Conservation (phyloP, 2,329 filamentous ascomycete species). For the Cercospora zeina region DNA sequence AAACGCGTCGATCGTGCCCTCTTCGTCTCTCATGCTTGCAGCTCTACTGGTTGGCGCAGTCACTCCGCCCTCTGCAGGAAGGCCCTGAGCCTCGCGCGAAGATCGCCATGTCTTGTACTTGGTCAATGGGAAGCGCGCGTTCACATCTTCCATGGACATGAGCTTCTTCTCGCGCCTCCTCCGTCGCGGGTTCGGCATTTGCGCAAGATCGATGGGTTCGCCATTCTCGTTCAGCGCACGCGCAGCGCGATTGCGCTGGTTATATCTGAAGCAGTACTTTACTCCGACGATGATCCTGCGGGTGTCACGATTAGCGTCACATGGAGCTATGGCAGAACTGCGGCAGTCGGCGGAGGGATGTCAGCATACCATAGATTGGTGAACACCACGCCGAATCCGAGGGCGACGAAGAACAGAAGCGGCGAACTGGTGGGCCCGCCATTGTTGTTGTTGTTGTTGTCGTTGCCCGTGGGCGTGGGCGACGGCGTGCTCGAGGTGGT, state of each 20-base stretch:
- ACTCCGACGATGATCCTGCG: slow-evolving; percentile 97
- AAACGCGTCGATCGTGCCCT: slow-evolving; percentile 44
- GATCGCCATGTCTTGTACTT: slow-evolving; percentile 97
- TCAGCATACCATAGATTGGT: slow-evolving; percentile 83
- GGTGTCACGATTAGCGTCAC: slow-evolving; percentile 25
- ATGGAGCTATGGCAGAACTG: slow-evolving; percentile 10
- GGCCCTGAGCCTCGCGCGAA: slow-evolving; percentile 75
- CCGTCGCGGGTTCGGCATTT: slow-evolving; percentile 81
- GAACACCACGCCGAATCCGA: slow-evolving; percentile 97
- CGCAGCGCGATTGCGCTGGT: slow-evolving; percentile 82
- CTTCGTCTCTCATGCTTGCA: slow-evolving; percentile 66
- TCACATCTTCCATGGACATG: slow-evolving; percentile 99
- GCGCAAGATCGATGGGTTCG: slow-evolving; percentile 82
- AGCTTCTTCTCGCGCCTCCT: slow-evolving; percentile 88
- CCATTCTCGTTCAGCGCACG: slow-evolving; percentile 72
- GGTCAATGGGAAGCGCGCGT: slow-evolving; percentile 89
- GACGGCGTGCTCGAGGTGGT: slow-evolving; percentile 18
- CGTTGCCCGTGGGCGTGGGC: slow-evolving; percentile 29
- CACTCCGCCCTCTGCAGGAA: slow-evolving; percentile 82
- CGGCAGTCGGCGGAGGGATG: slow-evolving; percentile 14
- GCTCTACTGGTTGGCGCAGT: slow-evolving; percentile 71
- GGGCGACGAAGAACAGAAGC: slow-evolving; percentile 86
- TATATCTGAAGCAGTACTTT: slow-evolving; percentile 99
- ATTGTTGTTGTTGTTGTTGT: slow-evolving; percentile 30
- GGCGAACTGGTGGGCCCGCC: slow-evolving; percentile 66